Conservation (phyloP, 1,139 yeast species). For the Candida freyschussii region DNA sequence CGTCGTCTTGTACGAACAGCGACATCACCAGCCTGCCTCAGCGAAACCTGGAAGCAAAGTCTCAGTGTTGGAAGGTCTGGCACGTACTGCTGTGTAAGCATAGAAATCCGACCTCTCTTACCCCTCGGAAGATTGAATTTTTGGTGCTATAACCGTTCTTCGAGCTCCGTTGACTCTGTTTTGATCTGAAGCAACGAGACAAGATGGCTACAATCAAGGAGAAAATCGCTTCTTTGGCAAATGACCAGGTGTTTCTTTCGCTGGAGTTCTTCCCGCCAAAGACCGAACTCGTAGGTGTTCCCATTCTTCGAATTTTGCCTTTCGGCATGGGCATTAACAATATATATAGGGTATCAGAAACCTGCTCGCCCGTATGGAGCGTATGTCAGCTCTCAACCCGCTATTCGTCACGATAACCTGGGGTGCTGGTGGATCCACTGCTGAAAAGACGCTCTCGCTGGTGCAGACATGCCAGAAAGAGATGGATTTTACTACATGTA, state of each 20-base stretch:
- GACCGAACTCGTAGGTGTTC: constrained; percentile 54
- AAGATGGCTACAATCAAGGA: constrained; percentile 48
- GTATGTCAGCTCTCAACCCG: constrained; percentile 88
- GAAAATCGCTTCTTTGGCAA: constrained; percentile 44
- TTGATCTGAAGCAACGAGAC: too few species aligned
- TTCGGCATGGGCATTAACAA: constrained; percentile 5
- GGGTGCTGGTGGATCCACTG: constrained; percentile 98
- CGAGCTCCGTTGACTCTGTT: too few species aligned
- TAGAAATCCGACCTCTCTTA: too few species aligned
- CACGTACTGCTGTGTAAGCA: constrained; percentile 1
- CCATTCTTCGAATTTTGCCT: background rate
- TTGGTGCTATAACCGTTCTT: too few species aligned
- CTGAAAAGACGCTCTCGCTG: constrained; percentile 77
- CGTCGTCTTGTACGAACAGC: constrained; percentile 32
- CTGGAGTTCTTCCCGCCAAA: constrained; percentile 97
- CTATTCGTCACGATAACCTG: constrained; percentile 90
- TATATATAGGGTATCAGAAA: constrained; percentile 62
- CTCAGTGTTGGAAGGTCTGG: too few species aligned
- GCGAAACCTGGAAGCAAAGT: too few species aligned
- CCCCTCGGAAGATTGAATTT: too few species aligned
- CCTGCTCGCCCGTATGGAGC: constrained; percentile 74
- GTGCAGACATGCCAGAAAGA: constrained; percentile 75
- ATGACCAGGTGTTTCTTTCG: constrained; percentile 65
- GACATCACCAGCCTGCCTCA: constrained; percentile 26
- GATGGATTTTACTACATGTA: constrained; percentile 77